phyloP scores from a whole-genome alignment of 2,329 filamentous ascomycete species.

The Fusarium siculi region DNA sequence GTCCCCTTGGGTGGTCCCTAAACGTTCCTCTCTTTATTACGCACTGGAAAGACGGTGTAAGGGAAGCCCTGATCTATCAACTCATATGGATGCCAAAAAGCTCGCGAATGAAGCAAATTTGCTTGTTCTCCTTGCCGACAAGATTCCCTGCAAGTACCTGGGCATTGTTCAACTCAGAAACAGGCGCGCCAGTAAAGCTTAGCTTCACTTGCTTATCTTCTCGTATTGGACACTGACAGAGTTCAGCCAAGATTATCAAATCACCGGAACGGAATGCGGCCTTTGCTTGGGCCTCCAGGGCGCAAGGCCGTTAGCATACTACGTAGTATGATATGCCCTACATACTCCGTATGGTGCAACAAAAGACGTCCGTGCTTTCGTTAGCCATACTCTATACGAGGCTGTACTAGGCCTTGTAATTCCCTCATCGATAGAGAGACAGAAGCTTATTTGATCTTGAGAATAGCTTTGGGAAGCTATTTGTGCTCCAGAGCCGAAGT shows the following conservation, averaged over 20 bases:
- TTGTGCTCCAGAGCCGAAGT: neutral
- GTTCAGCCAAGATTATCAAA: neutral
- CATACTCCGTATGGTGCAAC: no score
- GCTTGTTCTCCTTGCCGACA: no score
- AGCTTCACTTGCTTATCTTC: neutral
- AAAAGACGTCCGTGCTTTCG: neutral
- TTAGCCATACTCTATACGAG: neutral
- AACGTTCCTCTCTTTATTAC: no score
- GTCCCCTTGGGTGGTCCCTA: no score
- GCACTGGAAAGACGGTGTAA: no score
- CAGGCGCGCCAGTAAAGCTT: neutral
- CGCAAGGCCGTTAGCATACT: neutral
- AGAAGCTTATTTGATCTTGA: no score
- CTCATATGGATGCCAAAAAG: no score
- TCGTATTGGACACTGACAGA: neutral
- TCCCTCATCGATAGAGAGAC: no score
- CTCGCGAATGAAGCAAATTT: no score
- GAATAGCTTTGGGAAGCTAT: neutral
- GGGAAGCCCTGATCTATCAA: no score
- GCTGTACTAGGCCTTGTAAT: no score
- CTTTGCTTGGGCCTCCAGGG: neutral
- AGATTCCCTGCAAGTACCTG: no score
- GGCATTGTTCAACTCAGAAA: neutral
- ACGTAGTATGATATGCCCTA: neutral
- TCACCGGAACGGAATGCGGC: neutral